Base-by-base conservation (phyloP, 2,329 filamentous ascomycete genomes). In the Cordyceps farinosa region DNA sequence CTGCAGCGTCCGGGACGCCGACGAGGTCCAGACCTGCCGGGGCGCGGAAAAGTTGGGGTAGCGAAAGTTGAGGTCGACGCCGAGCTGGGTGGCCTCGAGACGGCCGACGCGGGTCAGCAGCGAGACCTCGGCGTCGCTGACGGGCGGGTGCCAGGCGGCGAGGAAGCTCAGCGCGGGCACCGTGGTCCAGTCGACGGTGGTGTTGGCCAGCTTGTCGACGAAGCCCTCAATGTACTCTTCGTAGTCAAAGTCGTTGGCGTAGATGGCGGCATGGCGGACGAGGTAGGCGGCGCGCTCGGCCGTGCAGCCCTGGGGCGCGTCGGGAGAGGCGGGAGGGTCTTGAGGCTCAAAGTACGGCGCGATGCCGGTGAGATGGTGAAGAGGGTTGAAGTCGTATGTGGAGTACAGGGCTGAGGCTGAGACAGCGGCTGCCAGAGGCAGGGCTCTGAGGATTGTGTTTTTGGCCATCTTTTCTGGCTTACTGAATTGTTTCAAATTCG, bases 91-190 rank as follows among this genome's bases (percentile, higher is more conserved):
- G 1, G 86, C 84, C 70, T 88, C 84, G 5, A 87, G 76, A 65
- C 79, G 79, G n/a, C 87, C 86, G 22, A 86, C 80, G 17, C 83
- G 78, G 13, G 86, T 89, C 52, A 89, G 71, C n/a, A 86, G 77
- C 67, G 86, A 84, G 27, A 80, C 73, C 67, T 87, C 84, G 15
- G 83, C 77, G 4, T 80, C 80, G 8, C 84, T 80, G 50, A 87
- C 76, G 5, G 87, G 87, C 1, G 83, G 76, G 17, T 77, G 73
- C 86, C 86, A 89, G 38, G 74, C 76, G 1, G 76, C 71, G 30
- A 89, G 74, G 69, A 89, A 89, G 62, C 77, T 79, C 15, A 89
- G 73, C 13, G 79, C 74, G 0, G 83, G 82, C 0, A 86, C 79
- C 64, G 78, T 79, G 65, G 76, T 76, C 86, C 86, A 89, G 66